Evolutionary conservation across 1,284 basidiomycete species (phyloP).

Genomic region (Stereum hirsutum): DNA sequence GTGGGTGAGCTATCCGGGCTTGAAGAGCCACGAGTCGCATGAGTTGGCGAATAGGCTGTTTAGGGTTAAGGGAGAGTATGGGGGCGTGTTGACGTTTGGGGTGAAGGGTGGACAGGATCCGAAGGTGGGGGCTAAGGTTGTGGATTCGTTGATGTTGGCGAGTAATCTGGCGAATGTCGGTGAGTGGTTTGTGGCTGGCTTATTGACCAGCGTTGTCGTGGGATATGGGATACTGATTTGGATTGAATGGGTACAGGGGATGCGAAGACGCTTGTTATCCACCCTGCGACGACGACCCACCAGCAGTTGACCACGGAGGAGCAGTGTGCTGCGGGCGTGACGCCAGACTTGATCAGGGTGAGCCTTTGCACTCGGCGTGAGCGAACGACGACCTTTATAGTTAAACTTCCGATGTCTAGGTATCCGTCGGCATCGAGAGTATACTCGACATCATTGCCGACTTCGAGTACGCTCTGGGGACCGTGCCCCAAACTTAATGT

Average conservation of each 20-base stretch:
- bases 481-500: too few relatives aligned
- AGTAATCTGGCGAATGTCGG: conserved; percentile 75
- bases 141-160: conserved; percentile 70
- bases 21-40: conserved; percentile 58
- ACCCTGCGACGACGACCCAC: conserved; percentile 81
- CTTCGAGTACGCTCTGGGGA: conserved; percentile 55
- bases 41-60: conserved; percentile 50
- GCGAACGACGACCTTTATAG: neutral
- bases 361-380: neutral
- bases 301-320: conserved; percentile 68
- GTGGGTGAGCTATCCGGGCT: conserved; percentile 82
- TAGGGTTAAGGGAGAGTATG: conserved; percentile 43
- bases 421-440: conserved; percentile 76
- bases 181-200: conserved; percentile 12
- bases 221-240: too few relatives aligned
- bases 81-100: conserved; percentile 80
- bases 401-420: too few relatives aligned
- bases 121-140: conserved; percentile 50
- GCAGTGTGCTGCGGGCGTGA: conserved; percentile 65
- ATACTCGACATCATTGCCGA: conserved; percentile 83
- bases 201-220: too few relatives aligned
- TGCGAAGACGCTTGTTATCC: conserved; percentile 78
- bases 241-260: conserved; percentile 32
- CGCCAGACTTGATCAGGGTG: conserved; percentile 74
- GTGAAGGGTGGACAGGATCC: conserved; percentile 54